These are phyloP conservation scores for Cyberlindnera mrakii DNA, from an alignment of 805 yeast genomes.

Conservation along the genomic window DNA sequence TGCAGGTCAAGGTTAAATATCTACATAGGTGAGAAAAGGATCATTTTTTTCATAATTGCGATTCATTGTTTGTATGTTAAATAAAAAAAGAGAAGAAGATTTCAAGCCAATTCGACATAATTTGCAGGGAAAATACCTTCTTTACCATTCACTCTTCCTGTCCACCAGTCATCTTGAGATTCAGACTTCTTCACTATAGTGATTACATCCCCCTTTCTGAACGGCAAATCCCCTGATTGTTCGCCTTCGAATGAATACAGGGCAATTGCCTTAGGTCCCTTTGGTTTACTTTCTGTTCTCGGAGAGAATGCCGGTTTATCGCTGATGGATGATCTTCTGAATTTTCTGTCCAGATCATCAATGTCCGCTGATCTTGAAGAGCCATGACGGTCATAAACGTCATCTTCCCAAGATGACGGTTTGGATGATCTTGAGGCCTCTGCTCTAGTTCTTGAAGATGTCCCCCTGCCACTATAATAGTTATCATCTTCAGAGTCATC, in stretches of 20 bases:
- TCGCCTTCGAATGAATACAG: slow-evolving; percentile 85
- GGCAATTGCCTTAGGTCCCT: slow-evolving; percentile 81
- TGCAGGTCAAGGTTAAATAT: slow-evolving; percentile 9
- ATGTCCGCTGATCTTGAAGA: slow-evolving; percentile 23
- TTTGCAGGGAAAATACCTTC: slow-evolving; percentile 98
- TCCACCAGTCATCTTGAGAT: slow-evolving; percentile 98
- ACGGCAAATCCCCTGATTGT: slow-evolving; percentile 87
- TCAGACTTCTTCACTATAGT: slow-evolving; percentile 81
- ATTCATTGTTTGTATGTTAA: not conserved
- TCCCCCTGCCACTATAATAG: slow-evolving; percentile 28
- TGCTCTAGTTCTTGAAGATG: slow-evolving; percentile 10
- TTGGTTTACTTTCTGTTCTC: slow-evolving; percentile 31
- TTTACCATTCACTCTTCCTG: slow-evolving; percentile 76
- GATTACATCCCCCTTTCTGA: slow-evolving; percentile 91
- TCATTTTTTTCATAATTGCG: not conserved
- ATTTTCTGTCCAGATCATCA: slow-evolving; percentile 34
- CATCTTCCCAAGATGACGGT: slow-evolving; percentile 78
- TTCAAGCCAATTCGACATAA: slow-evolving; percentile 67
- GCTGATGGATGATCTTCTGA: slow-evolving; percentile 34
- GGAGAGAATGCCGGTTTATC: slow-evolving; percentile 34
- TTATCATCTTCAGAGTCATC: slow-evolving; percentile 35
- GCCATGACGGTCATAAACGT: slow-evolving; percentile 58
- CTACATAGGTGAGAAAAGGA: not conserved
- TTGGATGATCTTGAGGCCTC: slow-evolving; percentile 18
- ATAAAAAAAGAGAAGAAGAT: not conserved